phyloP scores from a whole-genome alignment of 2,329 filamentous ascomycete species.

The Pseudocercospora fijiensis region DNA sequence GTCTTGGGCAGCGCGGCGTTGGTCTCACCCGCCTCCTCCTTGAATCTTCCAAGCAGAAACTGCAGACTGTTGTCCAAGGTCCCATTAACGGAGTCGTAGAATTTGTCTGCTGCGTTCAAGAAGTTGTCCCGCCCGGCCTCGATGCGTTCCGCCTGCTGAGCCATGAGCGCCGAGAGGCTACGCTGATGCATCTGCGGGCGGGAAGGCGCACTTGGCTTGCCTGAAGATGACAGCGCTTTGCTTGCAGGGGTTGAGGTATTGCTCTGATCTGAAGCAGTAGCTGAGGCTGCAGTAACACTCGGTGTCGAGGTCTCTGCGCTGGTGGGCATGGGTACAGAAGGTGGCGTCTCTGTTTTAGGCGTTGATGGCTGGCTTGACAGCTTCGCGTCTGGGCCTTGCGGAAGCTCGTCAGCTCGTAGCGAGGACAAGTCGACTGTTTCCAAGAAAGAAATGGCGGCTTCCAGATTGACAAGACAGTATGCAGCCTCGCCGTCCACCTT shows the following conservation, averaged over 20 bases:
- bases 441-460: slow-evolving; percentile 90
- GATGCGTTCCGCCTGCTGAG: slow-evolving; percentile 77
- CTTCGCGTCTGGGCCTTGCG: slow-evolving; percentile 63
- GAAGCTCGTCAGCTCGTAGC: slow-evolving; percentile 72
- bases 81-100: slow-evolving; percentile 86
- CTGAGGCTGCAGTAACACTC: slow-evolving; percentile 32
- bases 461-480: slow-evolving; percentile 93
- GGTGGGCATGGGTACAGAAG: slow-evolving; percentile 33
- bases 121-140: slow-evolving; percentile 68
- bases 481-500: slow-evolving; percentile 92
- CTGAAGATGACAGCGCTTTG: slow-evolving; percentile 31
- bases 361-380: slow-evolving; percentile 48
- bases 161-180: slow-evolving; percentile 80
- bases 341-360: slow-evolving; percentile 44
- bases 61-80: slow-evolving; percentile 91
- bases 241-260: slow-evolving; percentile 21
- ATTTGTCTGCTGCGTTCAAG: slow-evolving; percentile 83
- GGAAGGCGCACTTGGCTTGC: slow-evolving; percentile 34
- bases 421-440: slow-evolving; percentile 93
- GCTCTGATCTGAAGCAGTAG: slow-evolving; percentile 31
- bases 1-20: slow-evolving; percentile 72
- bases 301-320: slow-evolving; percentile 37
- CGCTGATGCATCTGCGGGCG: slow-evolving; percentile 62
- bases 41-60: slow-evolving; percentile 84
- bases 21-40: slow-evolving; percentile 60